Conservation (phyloP, 225 moss, liverwort and hornwort species). For the Pleurozium schreberi region DNA sequence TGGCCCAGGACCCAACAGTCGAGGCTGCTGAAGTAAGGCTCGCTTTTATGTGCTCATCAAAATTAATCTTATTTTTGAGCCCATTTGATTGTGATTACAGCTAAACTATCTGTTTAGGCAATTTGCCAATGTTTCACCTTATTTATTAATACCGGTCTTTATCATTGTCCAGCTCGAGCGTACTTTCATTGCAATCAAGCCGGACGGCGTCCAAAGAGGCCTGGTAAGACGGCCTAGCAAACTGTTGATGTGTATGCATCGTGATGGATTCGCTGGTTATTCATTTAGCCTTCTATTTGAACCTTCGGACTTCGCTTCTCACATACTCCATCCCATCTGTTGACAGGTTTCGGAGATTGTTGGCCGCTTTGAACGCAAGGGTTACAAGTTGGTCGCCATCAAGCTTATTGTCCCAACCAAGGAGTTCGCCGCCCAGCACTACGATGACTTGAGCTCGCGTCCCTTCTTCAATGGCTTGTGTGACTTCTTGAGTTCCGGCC, state of each 20-base stretch:
- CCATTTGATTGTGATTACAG: neutral
- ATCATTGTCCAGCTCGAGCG: slow-evolving; percentile 53
- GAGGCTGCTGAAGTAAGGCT: slow-evolving; percentile 77
- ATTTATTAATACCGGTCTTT: neutral
- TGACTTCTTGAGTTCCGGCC: slow-evolving; percentile 79
- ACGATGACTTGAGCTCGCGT: slow-evolving; percentile 58
- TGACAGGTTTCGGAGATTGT: slow-evolving; percentile 59
- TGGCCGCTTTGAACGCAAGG: slow-evolving; percentile 74
- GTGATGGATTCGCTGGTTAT: neutral
- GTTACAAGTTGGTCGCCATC: slow-evolving; percentile 70
- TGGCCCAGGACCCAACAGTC: slow-evolving; percentile 64
- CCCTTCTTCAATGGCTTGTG: slow-evolving; percentile 72
- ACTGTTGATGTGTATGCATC: neutral
- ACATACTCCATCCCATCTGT: neutral
- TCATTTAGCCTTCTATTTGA: neutral
- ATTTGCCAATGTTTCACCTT: neutral
- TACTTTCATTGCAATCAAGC: slow-evolving; percentile 83
- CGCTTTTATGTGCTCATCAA: neutral
- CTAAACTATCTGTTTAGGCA: neutral
- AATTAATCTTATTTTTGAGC: neutral
- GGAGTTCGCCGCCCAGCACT: slow-evolving; percentile 78
- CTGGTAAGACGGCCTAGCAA: slow-evolving; percentile 23
- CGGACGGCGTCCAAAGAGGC: slow-evolving; percentile 78
- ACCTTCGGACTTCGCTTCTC: neutral
- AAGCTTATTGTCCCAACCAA: slow-evolving; percentile 64